A percentile compares a stretch with the other conserved stretches of the same genome.
phyloP scores from a whole-genome alignment of 1,139 yeast species.

The Blastobotrys aristatus region DNA sequence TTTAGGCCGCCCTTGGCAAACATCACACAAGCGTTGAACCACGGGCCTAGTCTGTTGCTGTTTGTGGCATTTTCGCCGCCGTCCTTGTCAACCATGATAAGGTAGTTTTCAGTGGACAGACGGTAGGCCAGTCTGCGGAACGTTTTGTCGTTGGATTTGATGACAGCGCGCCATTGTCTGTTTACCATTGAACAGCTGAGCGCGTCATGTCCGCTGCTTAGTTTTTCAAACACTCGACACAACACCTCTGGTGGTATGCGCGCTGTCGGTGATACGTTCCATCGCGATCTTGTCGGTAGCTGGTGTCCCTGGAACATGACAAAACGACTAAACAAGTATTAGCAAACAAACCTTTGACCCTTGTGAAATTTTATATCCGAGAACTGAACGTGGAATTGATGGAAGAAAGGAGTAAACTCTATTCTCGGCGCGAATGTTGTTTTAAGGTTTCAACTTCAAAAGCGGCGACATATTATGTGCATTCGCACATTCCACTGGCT shows the following conservation, averaged over 20 bases:
- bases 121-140: background rate
- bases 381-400: no score
- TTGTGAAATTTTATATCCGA: no score
- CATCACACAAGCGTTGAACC: slow-evolving; percentile 4
- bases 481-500: no score
- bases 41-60: no score
- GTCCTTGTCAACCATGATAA: background rate
- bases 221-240: background rate
- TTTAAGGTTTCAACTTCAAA: no score
- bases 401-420: no score
- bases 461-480: no score
- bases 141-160: background rate
- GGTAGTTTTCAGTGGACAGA: background rate
- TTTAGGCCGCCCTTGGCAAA: background rate
- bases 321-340: no score
- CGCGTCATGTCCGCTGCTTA: slow-evolving; percentile 1
- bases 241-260: background rate
- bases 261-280: background rate
- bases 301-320: no score
- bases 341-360: no score
- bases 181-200: background rate
- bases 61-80: background rate
- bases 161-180: background rate
- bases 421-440: no score
- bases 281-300: background rate